Conservation (phyloP, 176 grass and related monocot species). For the Carex scoparia region DNA sequence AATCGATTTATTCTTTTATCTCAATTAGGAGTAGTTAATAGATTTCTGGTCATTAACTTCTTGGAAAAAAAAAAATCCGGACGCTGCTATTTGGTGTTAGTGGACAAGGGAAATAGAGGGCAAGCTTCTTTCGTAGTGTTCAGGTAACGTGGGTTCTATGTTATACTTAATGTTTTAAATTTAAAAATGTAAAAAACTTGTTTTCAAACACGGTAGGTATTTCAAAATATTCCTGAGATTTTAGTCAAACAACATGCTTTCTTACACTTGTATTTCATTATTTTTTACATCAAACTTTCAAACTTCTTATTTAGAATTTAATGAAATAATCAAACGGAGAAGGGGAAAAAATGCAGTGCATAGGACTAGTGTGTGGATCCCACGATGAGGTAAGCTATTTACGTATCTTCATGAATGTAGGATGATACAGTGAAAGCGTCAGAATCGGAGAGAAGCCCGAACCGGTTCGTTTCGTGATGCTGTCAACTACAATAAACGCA, state of each 20-base stretch:
- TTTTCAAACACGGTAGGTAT: too few species aligned
- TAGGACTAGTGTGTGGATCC: background rate
- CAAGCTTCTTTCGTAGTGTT: background rate
- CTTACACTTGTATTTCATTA: background rate
- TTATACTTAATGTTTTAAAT: background rate
- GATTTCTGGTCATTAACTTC: too few species aligned
- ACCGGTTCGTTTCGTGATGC: background rate
- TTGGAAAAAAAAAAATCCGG: background rate
- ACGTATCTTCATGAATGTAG: slow-evolving; percentile 12
- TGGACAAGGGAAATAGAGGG: too few species aligned
- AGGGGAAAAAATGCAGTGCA: background rate
- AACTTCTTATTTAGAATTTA: background rate
- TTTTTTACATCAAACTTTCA: slow-evolving; percentile 5
- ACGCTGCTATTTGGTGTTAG: background rate
- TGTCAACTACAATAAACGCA: slow-evolving; percentile 11
- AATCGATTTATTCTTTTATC: too few species aligned
- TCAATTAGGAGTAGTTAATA: too few species aligned
- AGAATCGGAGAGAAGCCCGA: background rate
- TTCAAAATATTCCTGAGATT: background rate
- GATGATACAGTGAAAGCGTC: slow-evolving; percentile 14
- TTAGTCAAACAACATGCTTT: background rate
- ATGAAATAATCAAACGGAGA: background rate
- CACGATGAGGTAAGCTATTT: slow-evolving; percentile 2
- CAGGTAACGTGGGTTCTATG: background rate
- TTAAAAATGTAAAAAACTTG: background rate